Evolutionary conservation across 495 filamentous ascomycete genomes (phyloP).

Genomic region (Neurospora sp.): DNA sequence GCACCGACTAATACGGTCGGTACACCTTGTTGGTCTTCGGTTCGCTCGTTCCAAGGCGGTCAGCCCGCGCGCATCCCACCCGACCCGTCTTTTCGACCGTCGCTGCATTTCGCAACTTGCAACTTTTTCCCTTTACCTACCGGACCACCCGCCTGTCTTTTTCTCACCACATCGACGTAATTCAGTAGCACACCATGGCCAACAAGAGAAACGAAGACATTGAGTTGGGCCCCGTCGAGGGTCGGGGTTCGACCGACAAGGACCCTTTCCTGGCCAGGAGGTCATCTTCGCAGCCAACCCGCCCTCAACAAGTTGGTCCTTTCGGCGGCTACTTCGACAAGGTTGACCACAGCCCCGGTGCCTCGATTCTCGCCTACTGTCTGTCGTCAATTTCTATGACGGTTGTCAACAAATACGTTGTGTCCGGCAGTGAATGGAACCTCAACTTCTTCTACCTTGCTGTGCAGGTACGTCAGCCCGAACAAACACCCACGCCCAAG

Average conservation of each 20-base stretch:
- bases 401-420: conserved; percentile 96
- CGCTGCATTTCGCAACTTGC: conserved; percentile 3
- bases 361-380: conserved; percentile 87
- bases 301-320: conserved; percentile 30
- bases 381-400: conserved; percentile 96
- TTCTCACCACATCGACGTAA: conserved; percentile 16
- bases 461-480: conserved; percentile 59
- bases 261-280: conserved; percentile 40
- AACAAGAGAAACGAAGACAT: conserved; percentile 84
- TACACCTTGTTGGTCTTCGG: conserved; percentile 4
- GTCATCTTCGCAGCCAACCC: conserved; percentile 30
- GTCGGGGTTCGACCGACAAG: conserved; percentile 40
- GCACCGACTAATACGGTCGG: neutral
- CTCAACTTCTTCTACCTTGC: conserved; percentile 91
- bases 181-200: conserved; percentile 27
- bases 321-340: conserved; percentile 30
- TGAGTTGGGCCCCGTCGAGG: conserved; percentile 51
- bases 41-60: conserved; percentile 3
- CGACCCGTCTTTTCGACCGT: neutral
- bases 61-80: neutral
- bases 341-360: conserved; percentile 58
- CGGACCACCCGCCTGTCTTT: neutral
- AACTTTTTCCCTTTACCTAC: neutral
- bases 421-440: conserved; percentile 86
- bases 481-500: neutral